Evolutionary conservation across 208 protist genomes (phyloP).

Genomic region (Phytomonas sp.): DNA sequence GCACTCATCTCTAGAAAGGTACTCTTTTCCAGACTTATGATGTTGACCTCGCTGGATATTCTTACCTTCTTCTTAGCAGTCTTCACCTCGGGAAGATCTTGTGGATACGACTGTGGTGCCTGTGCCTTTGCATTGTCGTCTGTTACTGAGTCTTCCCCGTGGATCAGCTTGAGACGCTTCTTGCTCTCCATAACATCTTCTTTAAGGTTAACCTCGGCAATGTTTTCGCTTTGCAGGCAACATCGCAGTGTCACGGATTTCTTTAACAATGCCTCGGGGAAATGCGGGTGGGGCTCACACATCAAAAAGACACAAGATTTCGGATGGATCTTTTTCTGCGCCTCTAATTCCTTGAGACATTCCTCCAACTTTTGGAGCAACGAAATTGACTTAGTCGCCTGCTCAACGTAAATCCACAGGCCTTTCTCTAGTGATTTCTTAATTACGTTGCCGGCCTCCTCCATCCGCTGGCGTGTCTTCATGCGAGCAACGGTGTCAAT

Average conservation of each 20-base stretch:
- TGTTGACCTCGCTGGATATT: slow-evolving; percentile 82
- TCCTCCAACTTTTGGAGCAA: slow-evolving; percentile 71
- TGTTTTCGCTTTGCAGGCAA: slow-evolving; percentile 48
- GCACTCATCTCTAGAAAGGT: slow-evolving; percentile 85
- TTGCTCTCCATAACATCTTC: slow-evolving; percentile 62
- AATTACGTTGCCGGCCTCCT: slow-evolving; percentile 57
- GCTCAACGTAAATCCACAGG: slow-evolving; percentile 85
- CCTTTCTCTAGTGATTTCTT: slow-evolving; percentile 77
- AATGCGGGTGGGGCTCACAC: slow-evolving; percentile 88
- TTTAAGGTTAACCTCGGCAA: slow-evolving; percentile 46
- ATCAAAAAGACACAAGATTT: slow-evolving; percentile 77
- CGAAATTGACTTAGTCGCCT: slow-evolving; percentile 87
- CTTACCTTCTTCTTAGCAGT: slow-evolving; percentile 54
- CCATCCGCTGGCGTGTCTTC: slow-evolving; percentile 79
- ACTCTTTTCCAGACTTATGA: slow-evolving; percentile 82
- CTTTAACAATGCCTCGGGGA: slow-evolving; percentile 72
- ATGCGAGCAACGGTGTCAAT: slow-evolving; percentile 82
- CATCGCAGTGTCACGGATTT: slow-evolving; percentile 72
- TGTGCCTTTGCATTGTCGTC: slow-evolving; percentile 11
- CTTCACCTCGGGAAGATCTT: slow-evolving; percentile 22
- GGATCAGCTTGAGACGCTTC: slow-evolving; percentile 30
- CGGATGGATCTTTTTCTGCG: slow-evolving; percentile 33
- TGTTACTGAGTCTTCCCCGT: slow-evolving; percentile 29
- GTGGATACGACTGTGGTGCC: slow-evolving; percentile 14
- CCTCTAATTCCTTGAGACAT: slow-evolving; percentile 52